phyloP scores from a whole-genome alignment of 495 filamentous ascomycete genomes.

The Lasiosphaeria ovina region DNA sequence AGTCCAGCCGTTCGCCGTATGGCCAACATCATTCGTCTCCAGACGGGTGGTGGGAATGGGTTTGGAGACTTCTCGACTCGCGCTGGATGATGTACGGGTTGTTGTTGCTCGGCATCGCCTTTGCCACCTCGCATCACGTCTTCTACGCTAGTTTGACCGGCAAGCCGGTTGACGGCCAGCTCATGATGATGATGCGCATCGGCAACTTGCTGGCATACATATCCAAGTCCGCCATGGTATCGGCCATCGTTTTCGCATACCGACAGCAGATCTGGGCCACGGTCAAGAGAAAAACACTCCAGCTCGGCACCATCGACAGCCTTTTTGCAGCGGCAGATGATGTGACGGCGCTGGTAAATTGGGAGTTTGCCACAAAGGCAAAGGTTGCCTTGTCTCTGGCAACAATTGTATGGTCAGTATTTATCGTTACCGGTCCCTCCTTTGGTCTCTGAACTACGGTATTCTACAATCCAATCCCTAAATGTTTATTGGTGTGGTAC shows the following conservation, averaged over 20 bases:
- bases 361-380: constrained; percentile 33
- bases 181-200: constrained; percentile 28
- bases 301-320: constrained; percentile 31
- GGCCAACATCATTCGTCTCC: neutral
- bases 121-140: constrained; percentile 24
- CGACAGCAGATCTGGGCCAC: constrained; percentile 32
- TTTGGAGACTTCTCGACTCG: constrained; percentile 12
- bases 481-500: too few relatives aligned
- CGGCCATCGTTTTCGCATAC: constrained; percentile 30
- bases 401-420: constrained; percentile 28
- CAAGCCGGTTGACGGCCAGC: constrained; percentile 28
- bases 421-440: neutral
- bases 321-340: constrained; percentile 36
- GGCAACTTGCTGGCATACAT: constrained; percentile 28
- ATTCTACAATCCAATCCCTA: too few relatives aligned
- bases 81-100: constrained; percentile 26
- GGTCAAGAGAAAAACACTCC: constrained; percentile 21
- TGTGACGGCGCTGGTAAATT: constrained; percentile 28
- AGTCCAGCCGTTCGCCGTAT: neutral
- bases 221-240: constrained; percentile 25
- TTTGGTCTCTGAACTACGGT: too few relatives aligned
- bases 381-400: constrained; percentile 33
- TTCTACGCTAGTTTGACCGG: constrained; percentile 25
- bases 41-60: constrained; percentile 11
- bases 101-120: constrained; percentile 22